Evolutionary conservation across 495 filamentous ascomycete genomes (phyloP), one percentile per base, ranked within the genome.

Genomic region (Penicillium flavigenum): DNA sequence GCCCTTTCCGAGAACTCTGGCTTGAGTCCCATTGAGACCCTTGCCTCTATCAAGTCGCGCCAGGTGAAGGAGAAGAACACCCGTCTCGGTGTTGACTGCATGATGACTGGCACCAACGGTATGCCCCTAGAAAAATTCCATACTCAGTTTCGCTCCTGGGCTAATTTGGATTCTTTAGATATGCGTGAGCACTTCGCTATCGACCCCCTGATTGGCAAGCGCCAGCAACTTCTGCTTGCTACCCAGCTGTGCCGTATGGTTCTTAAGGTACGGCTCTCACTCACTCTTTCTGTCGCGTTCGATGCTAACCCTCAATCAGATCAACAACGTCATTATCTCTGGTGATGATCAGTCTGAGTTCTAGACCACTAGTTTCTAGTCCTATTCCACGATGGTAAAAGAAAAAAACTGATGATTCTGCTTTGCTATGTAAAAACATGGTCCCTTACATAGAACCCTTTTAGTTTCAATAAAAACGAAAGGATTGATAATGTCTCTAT

Each of bases 171-270:
- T 54, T 51, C 16, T 60, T 32, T 56, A 87, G 88, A 97, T 74
- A 98, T 98, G 94, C 87, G 87, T 72, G 84, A 96, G 69, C 88
- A 93, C 60, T 98, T 98, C 74, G 95, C 96, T 56, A 96, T 99
- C 66, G 94, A 99, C 65, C 94, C 94, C 29, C 77, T 99, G 56
- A 98, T 99, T 67, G 92, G 92, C 58, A 99, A 99, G 82, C 85
- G 91, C 68, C 91, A 96, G 79, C 94, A 99, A 76, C 82, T 99
- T 56, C 81, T 96, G 72, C 82, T 99, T 51, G 94, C 94, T 16
- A 98, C 94, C 19, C 94, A 99, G 77, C 83, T 99, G 27, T 98
- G 95, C 79, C 87, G 94, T 55, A 99, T 99, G 94, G 94, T 99
- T 62, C 83, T 99, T 56, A 99, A 99, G 86, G 88, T 94, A 71